Evolutionary conservation across 2,329 filamentous ascomycete species (phyloP).

Genomic region (Penicillium sp.): DNA sequence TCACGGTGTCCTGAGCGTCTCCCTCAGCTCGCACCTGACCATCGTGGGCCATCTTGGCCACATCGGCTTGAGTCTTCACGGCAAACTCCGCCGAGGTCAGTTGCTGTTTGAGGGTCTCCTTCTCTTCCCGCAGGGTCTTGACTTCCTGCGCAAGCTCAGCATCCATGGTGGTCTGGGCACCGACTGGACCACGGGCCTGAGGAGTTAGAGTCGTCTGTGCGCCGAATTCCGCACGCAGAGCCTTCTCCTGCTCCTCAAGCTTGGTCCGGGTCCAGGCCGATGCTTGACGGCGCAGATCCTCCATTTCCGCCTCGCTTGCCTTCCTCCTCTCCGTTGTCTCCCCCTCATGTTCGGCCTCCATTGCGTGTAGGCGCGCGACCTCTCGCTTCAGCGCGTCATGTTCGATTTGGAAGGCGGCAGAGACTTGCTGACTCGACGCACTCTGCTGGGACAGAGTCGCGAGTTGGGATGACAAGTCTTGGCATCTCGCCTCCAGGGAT

Average conservation of each 20-base stretch:
- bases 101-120: not conserved
- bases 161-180: not conserved
- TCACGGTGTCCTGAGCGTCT: too few relatives aligned
- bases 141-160: not conserved
- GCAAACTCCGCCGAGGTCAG: too few relatives aligned
- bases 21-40: too few relatives aligned
- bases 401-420: not conserved
- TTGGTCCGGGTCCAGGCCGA: not conserved
- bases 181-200: not conserved
- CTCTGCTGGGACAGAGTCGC: not conserved
- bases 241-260: not conserved
- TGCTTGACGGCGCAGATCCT: not conserved
- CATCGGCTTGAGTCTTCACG: not conserved
- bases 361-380: not conserved
- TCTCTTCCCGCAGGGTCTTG: not conserved
- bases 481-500: not conserved
- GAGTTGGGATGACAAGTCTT: not conserved
- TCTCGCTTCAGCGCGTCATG: not conserved
- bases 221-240: not conserved
- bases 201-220: not conserved
- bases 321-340: not conserved
- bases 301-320: not conserved
- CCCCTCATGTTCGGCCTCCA: not conserved
- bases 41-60: not conserved
- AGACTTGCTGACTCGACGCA: not conserved